Base-by-base conservation (phyloP, 2,329 filamentous ascomycete genomes). In the Emericellopsis cladophorae region DNA sequence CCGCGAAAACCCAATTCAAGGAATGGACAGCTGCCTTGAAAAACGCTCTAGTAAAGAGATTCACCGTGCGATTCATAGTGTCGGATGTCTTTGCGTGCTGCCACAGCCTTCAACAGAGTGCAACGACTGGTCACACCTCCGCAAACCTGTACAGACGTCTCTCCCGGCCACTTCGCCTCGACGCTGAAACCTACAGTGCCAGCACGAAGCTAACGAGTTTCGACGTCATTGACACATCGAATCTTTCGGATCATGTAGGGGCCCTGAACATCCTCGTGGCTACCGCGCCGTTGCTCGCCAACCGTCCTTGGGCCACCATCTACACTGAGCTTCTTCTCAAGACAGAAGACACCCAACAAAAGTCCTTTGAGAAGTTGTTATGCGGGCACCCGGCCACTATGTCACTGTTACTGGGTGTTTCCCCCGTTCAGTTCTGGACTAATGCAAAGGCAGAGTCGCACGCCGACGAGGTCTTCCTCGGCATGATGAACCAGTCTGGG, bases 171-270 rank as follows among this genome's bases (percentile, higher is more conserved):
- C 50, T 76, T 4, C 43, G 52, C 2, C 56, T 79, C 5, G 64
- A 73, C 37, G 36, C 51, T 2, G 44, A 44, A 2, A 58, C 61
- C 4, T 76, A 76, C 46, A 51, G 54, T 2, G 45, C 47, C 4
- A 40, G 40, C 7, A 50, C 51, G 2, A 39, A 60, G 1, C 67
- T 70, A 0, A 53, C 46, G 5, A 36, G 41, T 4, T 81, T 79
- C 47, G 66, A 78, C 48, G 58, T 71, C 4, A 71, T 81, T 41
- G 74, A 81, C 45, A 75, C 72, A 0, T 65, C 63, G 2, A 65
- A 67, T 37, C 49, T 67, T 2, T 51, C 55, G 4, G 64, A 65
- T 34, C 61, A 64, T 31, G 52, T 67, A 10, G 62, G 58, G 1
- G 48, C 57, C 3, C 45, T 67, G 14, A 57, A 62, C 18, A 48